Evolutionary conservation across 441 rosid species (phyloP), one percentile per base, ranked within the genome.

Genomic region (Omphalea diandra): DNA sequence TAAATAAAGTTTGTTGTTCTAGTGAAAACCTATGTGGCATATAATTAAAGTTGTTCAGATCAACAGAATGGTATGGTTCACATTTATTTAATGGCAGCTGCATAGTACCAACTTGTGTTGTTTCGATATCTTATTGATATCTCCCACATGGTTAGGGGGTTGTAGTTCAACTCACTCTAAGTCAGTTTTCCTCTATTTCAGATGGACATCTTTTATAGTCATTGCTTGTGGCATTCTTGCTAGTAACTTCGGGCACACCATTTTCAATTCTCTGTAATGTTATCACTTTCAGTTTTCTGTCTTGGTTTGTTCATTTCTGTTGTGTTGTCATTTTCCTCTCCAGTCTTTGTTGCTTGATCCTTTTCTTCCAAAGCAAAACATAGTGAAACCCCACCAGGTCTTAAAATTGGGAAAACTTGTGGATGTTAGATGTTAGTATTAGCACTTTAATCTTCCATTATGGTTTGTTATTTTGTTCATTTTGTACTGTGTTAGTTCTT

Each of bases 301-400:
- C 32, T 63, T 43, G 67, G 49, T 41, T 63, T 63, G 43, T 14
- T 68, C 7, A 31, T 41, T 0, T 68, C 35, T 31, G 29, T 41
- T 68, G 4, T 20, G 49, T 26, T 41, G 12, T 15, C 18, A 12
- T 20, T 68, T 43, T 29, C 29, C 27, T 67, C 7, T 26, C n/a
- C 53, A 26, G 9, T 40, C 2, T 14, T 4, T 54, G 26, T 33
- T 65, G 31, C 11, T 65, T 0, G 46, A 65, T n/a, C n/a, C n/a
- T n/a, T n/a, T n/a, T n/a, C 17, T 17, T 54, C 36, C 8, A 44
- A 46, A 7, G 24, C 49, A 24, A 18, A 27, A 44, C 0, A 29
- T 29, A 17, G 40, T 44, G 17, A 26, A 44, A n/a, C 26, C 40
- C n/a, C n/a, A n/a, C n/a, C 26, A 58, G 9, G 26, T 58, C 35